phyloP scores from a whole-genome alignment of 78 protist species.

The Speleostelium caveatum region DNA sequence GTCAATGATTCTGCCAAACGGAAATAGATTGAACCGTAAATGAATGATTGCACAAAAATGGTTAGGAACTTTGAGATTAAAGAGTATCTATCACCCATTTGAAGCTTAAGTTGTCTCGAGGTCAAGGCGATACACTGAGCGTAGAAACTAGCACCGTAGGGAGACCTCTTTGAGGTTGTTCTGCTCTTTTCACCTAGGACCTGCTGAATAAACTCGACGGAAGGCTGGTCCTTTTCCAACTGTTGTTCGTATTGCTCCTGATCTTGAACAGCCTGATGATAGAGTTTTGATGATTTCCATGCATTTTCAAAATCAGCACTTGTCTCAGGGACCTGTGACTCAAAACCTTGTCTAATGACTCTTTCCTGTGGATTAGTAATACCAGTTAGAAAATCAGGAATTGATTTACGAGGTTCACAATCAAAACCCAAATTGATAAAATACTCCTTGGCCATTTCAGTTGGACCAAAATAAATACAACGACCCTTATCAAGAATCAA shows the following conservation, averaged over 20 bases:
- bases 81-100: slow-evolving; percentile 32
- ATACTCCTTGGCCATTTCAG: slow-evolving; percentile 42
- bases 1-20: background rate
- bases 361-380: slow-evolving; percentile 70
- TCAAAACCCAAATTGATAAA: slow-evolving; percentile 53
- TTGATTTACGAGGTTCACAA: slow-evolving; percentile 74
- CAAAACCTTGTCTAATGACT: slow-evolving; percentile 39
- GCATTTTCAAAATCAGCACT: slow-evolving; percentile 51
- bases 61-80: background rate
- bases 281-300: slow-evolving; percentile 28
- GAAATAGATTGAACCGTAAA: slow-evolving; percentile 43
- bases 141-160: slow-evolving; percentile 1
- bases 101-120: slow-evolving; percentile 13
- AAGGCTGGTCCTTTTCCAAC: slow-evolving; percentile 29
- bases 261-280: background rate
- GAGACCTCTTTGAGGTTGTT: slow-evolving; percentile 8
- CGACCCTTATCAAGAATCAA: slow-evolving; percentile 64
- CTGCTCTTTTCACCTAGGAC: slow-evolving; percentile 30
- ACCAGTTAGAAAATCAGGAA: slow-evolving; percentile 70
- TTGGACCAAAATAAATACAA: slow-evolving; percentile 77
- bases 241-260: slow-evolving; percentile 29
- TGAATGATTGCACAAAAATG: slow-evolving; percentile 28
- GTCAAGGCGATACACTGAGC: slow-evolving; percentile 49
- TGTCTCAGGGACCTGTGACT: slow-evolving; percentile 54
- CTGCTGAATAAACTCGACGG: slow-evolving; percentile 15